Percentiles rank a stretch among this genome's conserved stretches.
These are phyloP conservation scores for Rehmannia glutinosa DNA, from an alignment of 257 asterid species.

Conservation along the genomic window DNA sequence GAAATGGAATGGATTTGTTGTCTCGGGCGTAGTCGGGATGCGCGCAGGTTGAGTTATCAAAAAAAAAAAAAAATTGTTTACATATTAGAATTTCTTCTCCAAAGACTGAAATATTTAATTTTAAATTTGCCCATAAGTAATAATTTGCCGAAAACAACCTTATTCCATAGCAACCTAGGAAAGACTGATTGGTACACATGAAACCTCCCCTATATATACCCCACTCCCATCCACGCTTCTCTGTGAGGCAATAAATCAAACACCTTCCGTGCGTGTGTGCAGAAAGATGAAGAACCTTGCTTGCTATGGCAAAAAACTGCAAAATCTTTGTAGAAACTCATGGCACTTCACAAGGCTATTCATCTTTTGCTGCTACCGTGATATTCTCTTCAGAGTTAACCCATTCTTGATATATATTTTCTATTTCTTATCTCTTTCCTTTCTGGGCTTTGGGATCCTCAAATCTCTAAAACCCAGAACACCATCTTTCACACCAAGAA, in stretches of 20 bases:
- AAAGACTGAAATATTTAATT: no score
- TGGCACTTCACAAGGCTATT: constrained; percentile 11
- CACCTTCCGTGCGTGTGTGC: not conserved
- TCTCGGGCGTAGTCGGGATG: no score
- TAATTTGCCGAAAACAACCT: no score
- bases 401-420: constrained; percentile 23
- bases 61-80: no score
- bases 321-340: not conserved
- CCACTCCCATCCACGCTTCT: not conserved
- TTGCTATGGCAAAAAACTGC: constrained; percentile 2
- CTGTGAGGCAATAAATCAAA: not conserved
- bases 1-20: no score
- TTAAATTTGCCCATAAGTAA: no score
- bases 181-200: not conserved
- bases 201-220: constrained; percentile 3
- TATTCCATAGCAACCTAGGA: not conserved
- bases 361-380: not conserved
- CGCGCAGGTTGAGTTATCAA: no score
- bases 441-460: constrained; percentile 36
- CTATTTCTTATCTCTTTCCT: constrained; percentile 44
- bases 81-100: no score
- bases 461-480: constrained; percentile 32
- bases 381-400: constrained; percentile 21
- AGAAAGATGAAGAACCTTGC: not conserved
- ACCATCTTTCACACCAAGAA: constrained; percentile 12